phyloP scores from a whole-genome alignment of 2,329 filamentous ascomycete species.

The Sporothrix schenckii region DNA sequence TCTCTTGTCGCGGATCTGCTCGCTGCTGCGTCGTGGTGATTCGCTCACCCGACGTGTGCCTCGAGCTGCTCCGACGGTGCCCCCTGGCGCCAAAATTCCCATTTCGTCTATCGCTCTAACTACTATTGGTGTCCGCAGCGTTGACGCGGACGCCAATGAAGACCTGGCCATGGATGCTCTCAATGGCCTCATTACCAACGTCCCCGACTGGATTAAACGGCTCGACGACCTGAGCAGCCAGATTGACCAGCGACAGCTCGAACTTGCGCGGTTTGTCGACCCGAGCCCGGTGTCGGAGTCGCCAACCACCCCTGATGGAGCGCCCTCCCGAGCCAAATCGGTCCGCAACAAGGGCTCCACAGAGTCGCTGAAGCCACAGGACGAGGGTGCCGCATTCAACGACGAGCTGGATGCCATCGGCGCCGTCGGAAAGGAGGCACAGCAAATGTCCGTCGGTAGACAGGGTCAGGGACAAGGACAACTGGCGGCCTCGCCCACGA shows the following conservation, averaged over 20 bases:
- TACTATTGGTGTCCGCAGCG: slow-evolving; percentile 1
- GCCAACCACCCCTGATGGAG: not conserved
- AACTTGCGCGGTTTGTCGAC: slow-evolving; percentile 52
- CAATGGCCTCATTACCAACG: slow-evolving; percentile 56
- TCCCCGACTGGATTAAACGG: slow-evolving; percentile 62
- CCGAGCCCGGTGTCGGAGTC: slow-evolving; percentile 38
- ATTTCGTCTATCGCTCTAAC: not conserved
- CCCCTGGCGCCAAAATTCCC: not conserved
- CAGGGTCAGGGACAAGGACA: not conserved
- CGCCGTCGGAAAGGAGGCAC: not conserved
- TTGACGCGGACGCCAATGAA: slow-evolving; percentile 11
- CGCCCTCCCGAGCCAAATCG: slow-evolving; percentile 37
- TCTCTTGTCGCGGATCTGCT: not conserved
- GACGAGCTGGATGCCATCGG: slow-evolving; percentile 29
- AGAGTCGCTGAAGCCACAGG: slow-evolving; percentile 38
- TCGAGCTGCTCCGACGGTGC: not conserved
- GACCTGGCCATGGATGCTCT: slow-evolving; percentile 55
- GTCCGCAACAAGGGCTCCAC: slow-evolving; percentile 40
- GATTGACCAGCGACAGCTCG: slow-evolving; percentile 63
- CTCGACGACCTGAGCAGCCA: slow-evolving; percentile 64
- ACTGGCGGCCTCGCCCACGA: slow-evolving; percentile 8
- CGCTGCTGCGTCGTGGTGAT: slow-evolving; percentile 16
- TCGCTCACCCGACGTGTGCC: not conserved
- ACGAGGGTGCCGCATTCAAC: slow-evolving; percentile 35
- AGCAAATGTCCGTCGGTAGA: not conserved